Evolutionary conservation across 2,329 filamentous ascomycete genomes (phyloP).

Genomic region (Samsoniella hepiali): DNA sequence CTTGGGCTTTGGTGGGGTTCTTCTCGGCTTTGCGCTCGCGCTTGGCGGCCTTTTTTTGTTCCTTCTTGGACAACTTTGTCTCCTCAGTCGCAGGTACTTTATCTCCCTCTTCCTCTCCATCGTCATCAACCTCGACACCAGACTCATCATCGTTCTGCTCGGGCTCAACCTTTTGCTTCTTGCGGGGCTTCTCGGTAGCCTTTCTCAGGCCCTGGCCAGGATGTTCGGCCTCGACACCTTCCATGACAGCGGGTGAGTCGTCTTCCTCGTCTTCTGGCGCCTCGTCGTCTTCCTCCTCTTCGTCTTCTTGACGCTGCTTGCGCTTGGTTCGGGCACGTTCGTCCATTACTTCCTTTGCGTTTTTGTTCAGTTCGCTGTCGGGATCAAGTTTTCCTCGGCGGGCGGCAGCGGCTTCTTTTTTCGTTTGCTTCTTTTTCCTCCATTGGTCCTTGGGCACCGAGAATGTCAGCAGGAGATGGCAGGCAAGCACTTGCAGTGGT

Average conservation of each 20-base stretch:
- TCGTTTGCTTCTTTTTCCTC: conserved; percentile 91
- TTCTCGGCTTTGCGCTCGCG: conserved; percentile 32
- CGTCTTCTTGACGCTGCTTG: conserved; percentile 60
- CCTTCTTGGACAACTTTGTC: conserved; percentile 49
- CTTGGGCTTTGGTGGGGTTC: conserved; percentile 40
- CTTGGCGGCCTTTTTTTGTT: conserved; percentile 46
- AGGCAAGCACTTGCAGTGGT: conserved; percentile 10
- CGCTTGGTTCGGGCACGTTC: conserved; percentile 74
- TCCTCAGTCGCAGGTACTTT: conserved; percentile 26
- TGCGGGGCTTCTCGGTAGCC: conserved; percentile 45
- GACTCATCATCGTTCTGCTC: conserved; percentile 26
- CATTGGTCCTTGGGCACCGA: conserved; percentile 72
- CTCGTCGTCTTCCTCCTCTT: conserved; percentile 40
- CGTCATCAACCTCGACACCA: conserved; percentile 30
- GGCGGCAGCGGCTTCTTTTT: conserved; percentile 77
- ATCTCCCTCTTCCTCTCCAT: conserved; percentile 42
- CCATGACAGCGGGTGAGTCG: conserved; percentile 41
- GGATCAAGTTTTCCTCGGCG: conserved; percentile 89
- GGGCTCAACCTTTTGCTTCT: conserved; percentile 49
- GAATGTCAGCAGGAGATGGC: background rate
- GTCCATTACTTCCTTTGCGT: conserved; percentile 89
- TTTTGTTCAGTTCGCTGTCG: conserved; percentile 74
- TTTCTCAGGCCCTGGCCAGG: conserved; percentile 63
- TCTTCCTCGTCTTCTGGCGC: conserved; percentile 42
- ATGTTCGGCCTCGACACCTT: conserved; percentile 56